These are phyloP conservation scores for Dactylonectria estremocensis DNA, from an alignment of 2,329 filamentous ascomycete species.

Conservation along the genomic window DNA sequence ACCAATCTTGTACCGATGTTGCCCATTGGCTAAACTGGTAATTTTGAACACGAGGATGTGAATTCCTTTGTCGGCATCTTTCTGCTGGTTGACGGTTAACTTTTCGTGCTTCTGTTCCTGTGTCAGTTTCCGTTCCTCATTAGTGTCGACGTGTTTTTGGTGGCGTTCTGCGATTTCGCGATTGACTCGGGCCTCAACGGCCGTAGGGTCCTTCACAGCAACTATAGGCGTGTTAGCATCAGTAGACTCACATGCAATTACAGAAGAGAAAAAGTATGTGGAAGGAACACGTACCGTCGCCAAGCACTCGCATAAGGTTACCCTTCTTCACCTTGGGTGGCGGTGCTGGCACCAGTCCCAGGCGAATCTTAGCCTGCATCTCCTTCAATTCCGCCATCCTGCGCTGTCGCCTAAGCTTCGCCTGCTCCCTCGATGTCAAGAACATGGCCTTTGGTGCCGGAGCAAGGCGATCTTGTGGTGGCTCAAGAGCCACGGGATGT, in stretches of 20 bases:
- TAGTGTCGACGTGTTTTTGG: conserved; percentile 81
- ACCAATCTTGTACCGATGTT: conserved; percentile 93
- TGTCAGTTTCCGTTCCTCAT: conserved; percentile 88
- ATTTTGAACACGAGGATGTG: conserved; percentile 92
- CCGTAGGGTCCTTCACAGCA: conserved; percentile 94
- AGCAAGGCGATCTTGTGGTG: conserved; percentile 88
- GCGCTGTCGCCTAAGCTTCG: conserved; percentile 89
- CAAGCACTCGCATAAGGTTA: conserved; percentile 97
- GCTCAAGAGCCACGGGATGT: conserved; percentile 91
- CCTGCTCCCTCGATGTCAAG: conserved; percentile 90
- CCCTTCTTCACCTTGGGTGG: conserved; percentile 97
- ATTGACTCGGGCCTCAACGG: conserved; percentile 95
- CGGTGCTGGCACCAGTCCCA: conserved; percentile 90
- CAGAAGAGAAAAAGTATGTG: not conserved
- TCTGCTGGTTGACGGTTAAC: conserved; percentile 84
- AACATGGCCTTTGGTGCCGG: conserved; percentile 91
- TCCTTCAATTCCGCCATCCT: conserved; percentile 96
- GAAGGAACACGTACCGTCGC: conserved; percentile 73
- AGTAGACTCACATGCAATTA: not conserved
- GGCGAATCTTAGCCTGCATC: conserved; percentile 93
- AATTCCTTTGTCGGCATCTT: conserved; percentile 89
- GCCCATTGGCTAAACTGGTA: conserved; percentile 88
- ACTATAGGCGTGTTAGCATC: conserved; percentile 49
- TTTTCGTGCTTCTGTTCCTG: conserved; percentile 92
- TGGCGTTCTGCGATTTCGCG: conserved; percentile 91